These are phyloP conservation scores for Euptelea pleiosperma DNA, from an alignment of 164 flowering plant genomes.

Conservation along the genomic window DNA sequence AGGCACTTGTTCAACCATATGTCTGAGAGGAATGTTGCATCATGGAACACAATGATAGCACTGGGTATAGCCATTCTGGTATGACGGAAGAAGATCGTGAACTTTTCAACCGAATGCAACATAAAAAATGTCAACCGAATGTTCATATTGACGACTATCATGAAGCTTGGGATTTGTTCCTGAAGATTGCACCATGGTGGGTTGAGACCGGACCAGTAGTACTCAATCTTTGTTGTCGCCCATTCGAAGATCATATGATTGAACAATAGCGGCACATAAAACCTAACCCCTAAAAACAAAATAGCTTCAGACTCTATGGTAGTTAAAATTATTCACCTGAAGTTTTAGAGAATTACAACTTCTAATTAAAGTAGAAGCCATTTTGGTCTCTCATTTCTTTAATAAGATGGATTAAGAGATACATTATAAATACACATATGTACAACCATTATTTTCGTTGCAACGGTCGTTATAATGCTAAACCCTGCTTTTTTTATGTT, in stretches of 20 bases:
- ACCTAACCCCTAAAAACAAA: too few relatives aligned
- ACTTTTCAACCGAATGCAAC: constrained; percentile 32
- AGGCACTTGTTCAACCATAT: constrained; percentile 33
- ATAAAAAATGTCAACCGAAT: constrained; percentile 28
- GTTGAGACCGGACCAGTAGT: constrained; percentile 29
- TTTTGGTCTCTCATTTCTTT: too few relatives aligned
- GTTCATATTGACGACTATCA: constrained; percentile 19
- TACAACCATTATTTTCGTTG: too few relatives aligned
- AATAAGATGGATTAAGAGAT: too few relatives aligned
- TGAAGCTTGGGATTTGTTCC: constrained; percentile 33
- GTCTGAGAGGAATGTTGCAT: constrained; percentile 29
- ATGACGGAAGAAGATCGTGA: constrained; percentile 26
- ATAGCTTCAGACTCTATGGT: too few relatives aligned
- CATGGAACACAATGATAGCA: constrained; percentile 41
- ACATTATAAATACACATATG: too few relatives aligned
- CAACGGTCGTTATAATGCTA: too few relatives aligned
- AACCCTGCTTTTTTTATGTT: too few relatives aligned
- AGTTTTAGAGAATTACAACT: too few relatives aligned
- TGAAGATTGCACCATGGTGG: constrained; percentile 22
- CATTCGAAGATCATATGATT: constrained; percentile 28
- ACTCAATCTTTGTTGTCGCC: constrained; percentile 27
- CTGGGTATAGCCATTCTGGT: constrained; percentile 33
- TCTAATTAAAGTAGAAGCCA: too few relatives aligned
- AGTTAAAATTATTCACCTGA: too few relatives aligned
- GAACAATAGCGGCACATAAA: too few relatives aligned